phyloP scores from a whole-genome alignment of 73 alveolate species.

The Paramecium octaurelia region DNA sequence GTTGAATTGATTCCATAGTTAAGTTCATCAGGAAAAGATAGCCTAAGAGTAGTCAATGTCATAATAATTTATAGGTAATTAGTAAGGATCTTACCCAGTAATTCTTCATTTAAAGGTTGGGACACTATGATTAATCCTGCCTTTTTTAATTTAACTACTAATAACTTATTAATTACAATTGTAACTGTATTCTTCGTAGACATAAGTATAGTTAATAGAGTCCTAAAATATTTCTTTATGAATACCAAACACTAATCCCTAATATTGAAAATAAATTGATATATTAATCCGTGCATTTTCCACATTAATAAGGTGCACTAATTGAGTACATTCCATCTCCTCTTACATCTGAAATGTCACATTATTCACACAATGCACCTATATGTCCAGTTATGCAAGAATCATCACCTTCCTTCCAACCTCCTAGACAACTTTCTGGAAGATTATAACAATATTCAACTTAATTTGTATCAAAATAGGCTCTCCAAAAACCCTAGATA shows the following conservation, averaged over 20 bases:
- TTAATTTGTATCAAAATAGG: background rate
- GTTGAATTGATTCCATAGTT: background rate
- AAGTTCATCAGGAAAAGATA: background rate
- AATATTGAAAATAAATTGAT: background rate
- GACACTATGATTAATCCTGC: background rate
- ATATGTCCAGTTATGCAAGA: slow-evolving; percentile 37
- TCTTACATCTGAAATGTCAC: background rate
- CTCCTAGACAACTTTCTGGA: slow-evolving; percentile 28
- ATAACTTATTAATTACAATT: background rate
- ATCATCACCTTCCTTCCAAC: slow-evolving; percentile 30
- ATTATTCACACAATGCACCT: slow-evolving; percentile 43
- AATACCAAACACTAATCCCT: background rate
- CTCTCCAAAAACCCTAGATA: slow-evolving; percentile 24
- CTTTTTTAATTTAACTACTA: background rate
- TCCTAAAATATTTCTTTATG: background rate
- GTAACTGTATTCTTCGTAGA: background rate
- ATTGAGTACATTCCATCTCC: slow-evolving; percentile 22
- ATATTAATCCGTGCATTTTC: background rate
- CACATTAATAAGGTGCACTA: background rate
- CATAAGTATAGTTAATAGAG: background rate
- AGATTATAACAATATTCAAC: slow-evolving; percentile 7
- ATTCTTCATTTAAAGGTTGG: background rate
- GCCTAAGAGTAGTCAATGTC: background rate
- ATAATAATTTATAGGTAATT: background rate
- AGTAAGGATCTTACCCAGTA: background rate